These are phyloP conservation scores for Yamadazyma nakazawae DNA, from an alignment of 805 yeast genomes.

Conservation along the genomic window DNA sequence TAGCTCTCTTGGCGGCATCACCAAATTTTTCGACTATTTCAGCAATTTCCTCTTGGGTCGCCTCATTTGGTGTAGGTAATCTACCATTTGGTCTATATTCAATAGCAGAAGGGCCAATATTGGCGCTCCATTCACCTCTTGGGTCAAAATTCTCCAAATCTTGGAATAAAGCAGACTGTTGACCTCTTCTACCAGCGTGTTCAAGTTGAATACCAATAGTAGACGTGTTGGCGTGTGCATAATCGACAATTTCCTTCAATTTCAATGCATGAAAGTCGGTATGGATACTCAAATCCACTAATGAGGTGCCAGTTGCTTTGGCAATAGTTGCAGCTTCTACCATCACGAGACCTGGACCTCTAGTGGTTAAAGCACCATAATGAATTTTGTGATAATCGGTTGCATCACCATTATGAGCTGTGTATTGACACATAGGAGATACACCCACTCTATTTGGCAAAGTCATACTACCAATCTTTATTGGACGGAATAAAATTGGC, in stretches of 20 bases:
- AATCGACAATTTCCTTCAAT: conserved; percentile 40
- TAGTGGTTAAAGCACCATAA: conserved; percentile 43
- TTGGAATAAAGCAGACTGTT: conserved; percentile 27
- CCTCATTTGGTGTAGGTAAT: conserved; percentile 35
- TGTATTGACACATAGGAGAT: conserved; percentile 55
- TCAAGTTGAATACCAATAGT: conserved; percentile 52
- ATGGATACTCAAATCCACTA: conserved; percentile 50
- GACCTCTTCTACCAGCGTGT: conserved; percentile 53
- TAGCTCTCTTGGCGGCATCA: conserved; percentile 47
- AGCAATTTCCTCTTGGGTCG: conserved; percentile 41
- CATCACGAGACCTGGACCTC: conserved; percentile 50
- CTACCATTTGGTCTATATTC: conserved; percentile 27
- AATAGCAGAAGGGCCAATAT: conserved; percentile 47
- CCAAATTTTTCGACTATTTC: conserved; percentile 41
- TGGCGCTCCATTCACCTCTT: conserved; percentile 43
- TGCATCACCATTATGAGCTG: conserved; percentile 39
- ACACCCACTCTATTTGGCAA: conserved; percentile 53
- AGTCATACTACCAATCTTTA: conserved; percentile 36
- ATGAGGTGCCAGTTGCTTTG: conserved; percentile 40
- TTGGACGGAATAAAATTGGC: conserved; percentile 44
- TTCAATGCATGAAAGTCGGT: conserved; percentile 45
- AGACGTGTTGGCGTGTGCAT: conserved; percentile 43
- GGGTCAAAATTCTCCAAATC: conserved; percentile 28
- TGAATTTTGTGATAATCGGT: conserved; percentile 49
- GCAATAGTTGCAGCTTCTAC: conserved; percentile 45